Evolutionary conservation across 148 eudicot species (phyloP).

Genomic region (Vaccinium myrtillus): DNA sequence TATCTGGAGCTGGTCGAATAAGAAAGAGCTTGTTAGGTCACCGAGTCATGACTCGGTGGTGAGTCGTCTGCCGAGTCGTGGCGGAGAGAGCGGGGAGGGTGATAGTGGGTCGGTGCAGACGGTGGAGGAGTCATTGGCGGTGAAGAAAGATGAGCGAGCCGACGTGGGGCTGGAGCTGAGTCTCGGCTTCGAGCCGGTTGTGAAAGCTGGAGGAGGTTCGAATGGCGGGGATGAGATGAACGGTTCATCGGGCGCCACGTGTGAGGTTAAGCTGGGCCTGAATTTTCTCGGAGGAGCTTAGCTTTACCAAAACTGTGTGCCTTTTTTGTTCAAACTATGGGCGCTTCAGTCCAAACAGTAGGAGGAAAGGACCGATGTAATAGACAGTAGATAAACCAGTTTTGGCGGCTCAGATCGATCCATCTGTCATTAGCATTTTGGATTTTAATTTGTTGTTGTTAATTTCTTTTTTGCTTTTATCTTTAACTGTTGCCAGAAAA

Average conservation of each 20-base stretch:
- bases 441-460: not conserved
- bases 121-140: slow-evolving; percentile 27
- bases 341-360: not conserved
- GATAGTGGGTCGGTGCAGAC: slow-evolving; percentile 39
- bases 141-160: not conserved
- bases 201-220: not conserved
- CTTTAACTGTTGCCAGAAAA: not conserved
- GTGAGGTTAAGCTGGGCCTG: slow-evolving; percentile 4
- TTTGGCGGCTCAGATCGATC: slow-evolving; percentile 4
- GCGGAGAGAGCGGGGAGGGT: slow-evolving; percentile 18
- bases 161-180: slow-evolving; percentile 26
- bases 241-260: slow-evolving; percentile 11
- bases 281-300: not conserved
- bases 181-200: slow-evolving; percentile 19
- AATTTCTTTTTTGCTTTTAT: not conserved
- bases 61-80: slow-evolving; percentile 9
- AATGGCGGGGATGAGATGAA: not conserved
- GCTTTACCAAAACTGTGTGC: not conserved
- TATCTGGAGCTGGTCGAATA: slow-evolving; percentile 24
- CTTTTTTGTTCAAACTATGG: too few relatives aligned
- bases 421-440: not conserved
- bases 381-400: not conserved
- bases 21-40: slow-evolving; percentile 25
- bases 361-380: not conserved
- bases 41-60: slow-evolving; percentile 56